phyloP scores from a whole-genome alignment of 805 yeast species.

The Lipomyces spencermartinsiae region DNA sequence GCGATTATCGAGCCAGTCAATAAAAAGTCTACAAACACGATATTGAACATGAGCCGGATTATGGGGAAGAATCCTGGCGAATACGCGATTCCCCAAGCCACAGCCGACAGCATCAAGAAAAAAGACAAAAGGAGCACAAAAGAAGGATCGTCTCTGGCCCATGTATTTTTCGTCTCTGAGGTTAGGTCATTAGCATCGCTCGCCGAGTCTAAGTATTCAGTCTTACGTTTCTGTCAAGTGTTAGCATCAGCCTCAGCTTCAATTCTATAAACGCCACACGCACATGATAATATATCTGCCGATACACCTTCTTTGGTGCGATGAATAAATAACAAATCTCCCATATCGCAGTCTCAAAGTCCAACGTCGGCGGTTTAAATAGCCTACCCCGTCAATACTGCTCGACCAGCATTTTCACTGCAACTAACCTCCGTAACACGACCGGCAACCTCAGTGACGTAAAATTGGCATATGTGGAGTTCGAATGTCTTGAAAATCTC shows the following conservation, averaged over 20 bases:
- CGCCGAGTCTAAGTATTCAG: not conserved
- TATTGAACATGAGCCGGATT: constrained; percentile 70
- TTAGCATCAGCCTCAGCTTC: not conserved
- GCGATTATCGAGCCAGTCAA: constrained; percentile 71
- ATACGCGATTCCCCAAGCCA: constrained; percentile 90
- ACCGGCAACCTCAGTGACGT: constrained; percentile 29
- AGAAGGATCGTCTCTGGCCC: constrained; percentile 93
- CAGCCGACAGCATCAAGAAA: constrained; percentile 72
- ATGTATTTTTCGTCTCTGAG: constrained; percentile 76
- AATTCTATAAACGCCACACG: constrained; percentile 8
- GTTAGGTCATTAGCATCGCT: not conserved
- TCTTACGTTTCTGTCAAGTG: constrained; percentile 17
- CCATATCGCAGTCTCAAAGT: constrained; percentile 93
- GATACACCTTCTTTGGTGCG: constrained; percentile 81
- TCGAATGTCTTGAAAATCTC: constrained; percentile 11
- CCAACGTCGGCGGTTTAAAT: constrained; percentile 78
- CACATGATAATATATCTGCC: constrained; percentile 74
- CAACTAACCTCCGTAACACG: constrained; percentile 29
- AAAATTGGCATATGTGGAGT: constrained; percentile 6
- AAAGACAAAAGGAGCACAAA: constrained; percentile 75
- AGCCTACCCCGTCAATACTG: constrained; percentile 47
- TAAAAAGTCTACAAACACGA: constrained; percentile 85
- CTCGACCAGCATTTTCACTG: not conserved
- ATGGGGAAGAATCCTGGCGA: constrained; percentile 67
- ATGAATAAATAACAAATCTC: constrained; percentile 77